Base-by-base conservation (phyloP, 2,329 filamentous ascomycete species). In the Penicillium sp. region DNA sequence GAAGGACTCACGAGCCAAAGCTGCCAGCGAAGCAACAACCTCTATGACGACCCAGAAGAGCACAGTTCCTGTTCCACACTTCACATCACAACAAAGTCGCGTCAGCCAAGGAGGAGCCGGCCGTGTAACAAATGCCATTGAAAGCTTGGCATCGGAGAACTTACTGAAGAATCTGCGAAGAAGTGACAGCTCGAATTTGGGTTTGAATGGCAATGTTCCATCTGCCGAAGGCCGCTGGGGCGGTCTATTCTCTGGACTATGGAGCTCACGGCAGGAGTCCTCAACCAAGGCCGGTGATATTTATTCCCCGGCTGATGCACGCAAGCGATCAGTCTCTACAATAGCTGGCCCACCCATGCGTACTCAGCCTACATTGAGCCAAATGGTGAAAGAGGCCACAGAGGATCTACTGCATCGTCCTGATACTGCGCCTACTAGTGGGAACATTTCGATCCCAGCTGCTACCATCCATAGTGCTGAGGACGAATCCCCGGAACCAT, bases 181-280 rank as follows among this genome's bases (percentile, higher is more conserved):
- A 63, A 82, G 79, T 53, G 77, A 81, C 54, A 83, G 77, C 51
- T 80, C 78, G 7, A 73, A 76, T 37, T 66, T 72, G 11, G 78
- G 75, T 56, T 74, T 74, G 47, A 70, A 75, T 46, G 79, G 76
- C 54, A 79, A 75, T 50, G 73, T 79, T 22, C 78, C 79, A 20
- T 75, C 75, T 29, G 71, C 75, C 4, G 66, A 68, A 48, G 81
- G 79, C 53, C 78, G 79, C 31, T 85, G 82, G 83, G 81, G 81
- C 20, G 82, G 78, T 31, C 71, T 85, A 45, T 79, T 84, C 61
- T 83, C 80, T 54, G 77, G 77, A 2, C 77, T 85, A 54, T 85
- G 83, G 83, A 78, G 73, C 59, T 72, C 75, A 33, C 78, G 75
- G 15, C 76, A 79, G 47, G 77, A 76, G 44, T 80, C 80, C 2